Percentiles rank a stretch among this genome's conserved stretches.
Evolutionary conservation across 176 grass and related monocot species (phyloP).

Genomic region (Microstegium vimineum): DNA sequence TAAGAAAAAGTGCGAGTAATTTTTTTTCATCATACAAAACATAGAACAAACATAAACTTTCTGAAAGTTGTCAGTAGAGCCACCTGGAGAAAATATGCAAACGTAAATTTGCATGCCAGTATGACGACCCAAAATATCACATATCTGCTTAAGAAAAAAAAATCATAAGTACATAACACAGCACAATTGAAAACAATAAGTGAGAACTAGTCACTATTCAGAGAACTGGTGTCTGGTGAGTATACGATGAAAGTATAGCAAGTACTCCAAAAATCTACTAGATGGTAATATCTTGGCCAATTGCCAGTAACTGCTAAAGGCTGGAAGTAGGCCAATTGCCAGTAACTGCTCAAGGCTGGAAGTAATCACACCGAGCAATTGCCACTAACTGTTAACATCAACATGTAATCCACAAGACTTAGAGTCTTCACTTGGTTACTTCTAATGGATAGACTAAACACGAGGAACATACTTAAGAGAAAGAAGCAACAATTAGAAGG

Average conservation of each 20-base stretch:
- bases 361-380: not conserved
- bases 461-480: too few species aligned
- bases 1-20: not conserved
- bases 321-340: not conserved
- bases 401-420: too few species aligned
- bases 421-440: too few species aligned
- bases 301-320: not conserved
- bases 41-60: constrained; percentile 21
- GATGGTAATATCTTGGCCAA: not conserved
- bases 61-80: constrained; percentile 6
- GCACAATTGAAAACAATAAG: not conserved
- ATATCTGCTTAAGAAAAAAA: constrained; percentile 59
- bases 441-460: too few species aligned
- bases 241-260: not conserved
- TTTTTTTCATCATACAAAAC: constrained; percentile 2
- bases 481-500: too few species aligned
- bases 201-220: not conserved
- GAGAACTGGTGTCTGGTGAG: not conserved
- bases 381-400: not conserved
- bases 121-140: constrained; percentile 83
- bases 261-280: not conserved
- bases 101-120: constrained; percentile 85
- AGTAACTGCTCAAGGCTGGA: not conserved
- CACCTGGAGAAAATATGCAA: constrained; percentile 98
- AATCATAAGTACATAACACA: constrained; percentile 13